Base-by-base conservation (phyloP, 495 filamentous ascomycete species). In the Halenospora varia region DNA sequence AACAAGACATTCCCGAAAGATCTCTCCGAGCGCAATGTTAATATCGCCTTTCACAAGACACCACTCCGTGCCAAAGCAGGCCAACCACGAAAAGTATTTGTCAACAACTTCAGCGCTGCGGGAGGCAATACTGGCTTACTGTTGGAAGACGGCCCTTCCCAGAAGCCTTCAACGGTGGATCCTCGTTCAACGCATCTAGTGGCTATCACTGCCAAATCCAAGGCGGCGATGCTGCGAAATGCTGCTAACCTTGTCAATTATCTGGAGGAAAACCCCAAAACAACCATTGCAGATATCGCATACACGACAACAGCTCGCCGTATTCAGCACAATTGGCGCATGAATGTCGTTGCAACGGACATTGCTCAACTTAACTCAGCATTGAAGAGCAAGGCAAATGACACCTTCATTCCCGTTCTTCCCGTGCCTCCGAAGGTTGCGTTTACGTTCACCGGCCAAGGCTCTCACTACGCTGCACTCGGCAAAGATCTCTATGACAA, bases 221-320 rank as follows among this genome's bases (percentile, higher is more conserved):
- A 78, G 68, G 68, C 75, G 23, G 70, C 82, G 23, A 75, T 85
- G 71, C 74, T 79, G 17, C 68, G 74, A 23, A 82, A 84, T 51
- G 71, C 73, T 0, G 73, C 78, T 56, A 69, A 68, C 10, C 71
- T 84, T 1, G 69, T 80, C 18, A 54, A 49, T 9, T 87, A 80
- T 69, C 72, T 90, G 54, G 73, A 80, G 13, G 54, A 74, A 49
- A 75, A 82, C 47, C 73, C 77, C 22, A 72, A 77, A 0, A 76
- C 77, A 2, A 71, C 77, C 0, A 65, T 90, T 8, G 68, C 75
- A 0, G 71, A 80, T 50, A 70, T 94, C 3, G 84, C 90, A 3
- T 96, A 95, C 69, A 90, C 88, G 3, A 89, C 87, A 1, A 94
- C 90, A 10, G 90, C 90, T 46, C 82, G 90, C 58, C 85, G 85